Conservation (phyloP, 2,329 filamentous ascomycete genomes). For the Aquanectria penicillioides region DNA sequence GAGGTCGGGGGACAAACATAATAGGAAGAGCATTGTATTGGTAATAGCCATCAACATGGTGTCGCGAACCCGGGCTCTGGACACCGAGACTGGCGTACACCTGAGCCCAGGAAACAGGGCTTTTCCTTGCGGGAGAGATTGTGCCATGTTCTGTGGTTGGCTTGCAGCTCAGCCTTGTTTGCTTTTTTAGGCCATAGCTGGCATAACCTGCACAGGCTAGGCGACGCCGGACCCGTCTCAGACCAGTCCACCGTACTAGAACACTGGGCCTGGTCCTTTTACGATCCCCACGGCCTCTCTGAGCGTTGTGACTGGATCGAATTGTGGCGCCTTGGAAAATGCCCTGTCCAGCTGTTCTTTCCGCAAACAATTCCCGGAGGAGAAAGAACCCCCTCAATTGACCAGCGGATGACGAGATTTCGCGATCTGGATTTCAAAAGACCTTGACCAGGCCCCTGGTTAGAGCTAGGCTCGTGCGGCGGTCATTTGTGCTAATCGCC, state of each 20-base stretch:
- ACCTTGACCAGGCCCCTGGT: slow-evolving; percentile 34
- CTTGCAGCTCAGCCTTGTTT: slow-evolving; percentile 31
- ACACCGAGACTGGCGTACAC: slow-evolving; percentile 17
- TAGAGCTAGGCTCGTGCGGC: slow-evolving; percentile 36
- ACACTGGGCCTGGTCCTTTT: slow-evolving; percentile 14
- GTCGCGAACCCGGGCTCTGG: slow-evolving; percentile 5
- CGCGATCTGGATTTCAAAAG: slow-evolving; percentile 31
- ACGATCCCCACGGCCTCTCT: slow-evolving; percentile 2
- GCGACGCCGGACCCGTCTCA: slow-evolving; percentile 27
- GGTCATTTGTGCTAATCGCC: slow-evolving; percentile 37
- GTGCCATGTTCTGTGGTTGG: slow-evolving; percentile 29
- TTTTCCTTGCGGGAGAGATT: slow-evolving; percentile 31
- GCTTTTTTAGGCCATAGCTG: slow-evolving; percentile 38
- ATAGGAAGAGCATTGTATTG: too few species aligned
- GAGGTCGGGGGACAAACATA: background rate
- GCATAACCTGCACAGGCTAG: slow-evolving; percentile 35
- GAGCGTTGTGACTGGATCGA: slow-evolving; percentile 5
- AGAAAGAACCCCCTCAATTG: slow-evolving; percentile 5
- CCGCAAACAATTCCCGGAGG: slow-evolving; percentile 18
- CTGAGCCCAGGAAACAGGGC: slow-evolving; percentile 35
- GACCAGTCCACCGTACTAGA: slow-evolving; percentile 14
- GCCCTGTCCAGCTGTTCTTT: slow-evolving; percentile 17
- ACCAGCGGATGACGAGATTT: slow-evolving; percentile 25
- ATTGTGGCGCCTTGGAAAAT: slow-evolving; percentile 5
- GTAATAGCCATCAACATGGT: too few species aligned